Percentiles rank a stretch among this genome's conserved stretches.
Evolutionary conservation across 2,329 filamentous ascomycete species (phyloP).

Genomic region (Acrodontium crateriforme): DNA sequence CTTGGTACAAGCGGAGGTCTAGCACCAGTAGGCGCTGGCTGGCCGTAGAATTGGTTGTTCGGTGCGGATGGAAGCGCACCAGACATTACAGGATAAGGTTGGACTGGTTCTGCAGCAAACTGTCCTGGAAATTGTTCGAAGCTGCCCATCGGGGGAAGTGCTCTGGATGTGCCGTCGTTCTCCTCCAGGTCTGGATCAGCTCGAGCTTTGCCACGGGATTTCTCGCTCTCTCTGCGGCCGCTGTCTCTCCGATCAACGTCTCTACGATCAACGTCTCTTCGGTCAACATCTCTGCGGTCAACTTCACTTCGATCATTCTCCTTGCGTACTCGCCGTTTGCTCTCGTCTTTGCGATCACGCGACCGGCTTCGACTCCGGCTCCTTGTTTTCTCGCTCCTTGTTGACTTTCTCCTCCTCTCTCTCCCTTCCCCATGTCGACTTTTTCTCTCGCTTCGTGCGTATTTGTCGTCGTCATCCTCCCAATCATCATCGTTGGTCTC

Average conservation of each 20-base stretch:
- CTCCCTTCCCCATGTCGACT: conserved; percentile 16
- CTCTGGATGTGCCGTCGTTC: conserved; percentile 9
- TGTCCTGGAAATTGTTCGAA: conserved; percentile 21
- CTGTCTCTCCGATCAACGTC: no score
- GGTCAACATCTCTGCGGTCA: no score
- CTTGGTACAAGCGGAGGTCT: conserved; percentile 31
- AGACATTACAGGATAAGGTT: conserved; percentile 13
- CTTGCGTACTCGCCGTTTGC: conserved; percentile 9
- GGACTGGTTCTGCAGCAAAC: conserved; percentile 6
- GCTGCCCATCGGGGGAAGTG: conserved; percentile 16
- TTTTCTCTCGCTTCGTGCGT: conserved; percentile 15
- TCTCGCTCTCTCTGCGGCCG: conserved; percentile 19
- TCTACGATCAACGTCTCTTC: no score
- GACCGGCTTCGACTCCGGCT: conserved; percentile 14
- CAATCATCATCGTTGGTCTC: conserved; percentile 17
- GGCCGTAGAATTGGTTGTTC: conserved; percentile 43
- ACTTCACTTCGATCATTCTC: no score
- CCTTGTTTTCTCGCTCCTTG: conserved; percentile 12
- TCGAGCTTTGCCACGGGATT: conserved; percentile 14
- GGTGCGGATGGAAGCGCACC: conserved; percentile 16
- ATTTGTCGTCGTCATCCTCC: conserved; percentile 20
- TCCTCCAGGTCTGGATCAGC: conserved; percentile 7
- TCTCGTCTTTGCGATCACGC: conserved; percentile 5
- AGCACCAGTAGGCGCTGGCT: conserved; percentile 35
- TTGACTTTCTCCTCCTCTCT: conserved; percentile 11